Evolutionary conservation across 805 yeast genomes (phyloP).

Genomic region (Ogataea degrootiae): DNA sequence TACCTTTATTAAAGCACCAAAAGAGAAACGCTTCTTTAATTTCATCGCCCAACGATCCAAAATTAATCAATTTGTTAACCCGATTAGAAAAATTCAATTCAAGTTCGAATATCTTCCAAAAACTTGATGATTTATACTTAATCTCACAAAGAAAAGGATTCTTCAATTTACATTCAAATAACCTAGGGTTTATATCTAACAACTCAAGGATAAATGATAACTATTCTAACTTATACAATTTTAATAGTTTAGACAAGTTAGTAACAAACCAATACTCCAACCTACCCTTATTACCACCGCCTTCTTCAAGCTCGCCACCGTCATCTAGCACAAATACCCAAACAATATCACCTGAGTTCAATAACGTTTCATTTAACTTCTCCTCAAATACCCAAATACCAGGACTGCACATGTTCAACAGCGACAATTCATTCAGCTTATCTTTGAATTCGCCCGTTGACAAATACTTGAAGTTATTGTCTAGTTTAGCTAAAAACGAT

Average conservation of each 20-base stretch:
- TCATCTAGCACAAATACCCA: conserved; percentile 1
- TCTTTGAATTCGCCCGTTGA: conserved; percentile 22
- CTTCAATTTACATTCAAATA: conserved; percentile 25
- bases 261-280: conserved; percentile 23
- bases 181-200: conserved; percentile 28
- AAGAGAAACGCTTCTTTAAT: conserved; percentile 25
- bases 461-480: conserved; percentile 21
- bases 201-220: conserved; percentile 17
- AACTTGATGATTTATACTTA: conserved; percentile 27
- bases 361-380: no score
- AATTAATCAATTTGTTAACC: conserved; percentile 23
- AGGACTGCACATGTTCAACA: conserved; percentile 14
- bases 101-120: conserved; percentile 23
- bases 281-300: conserved; percentile 18
- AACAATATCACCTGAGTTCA: not conserved
- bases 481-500: conserved; percentile 29
- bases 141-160: conserved; percentile 31
- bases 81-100: conserved; percentile 27
- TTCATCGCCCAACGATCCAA: conserved; percentile 25
- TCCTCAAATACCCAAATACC: conserved; percentile 10
- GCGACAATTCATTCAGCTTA: conserved; percentile 5
- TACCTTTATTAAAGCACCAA: not conserved
- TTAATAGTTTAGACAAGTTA: conserved; percentile 22
- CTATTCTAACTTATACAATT: conserved; percentile 24
- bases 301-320: conserved; percentile 3